phyloP scores from a whole-genome alignment of 2,329 filamentous ascomycete genomes.

The Volutella citrinella region DNA sequence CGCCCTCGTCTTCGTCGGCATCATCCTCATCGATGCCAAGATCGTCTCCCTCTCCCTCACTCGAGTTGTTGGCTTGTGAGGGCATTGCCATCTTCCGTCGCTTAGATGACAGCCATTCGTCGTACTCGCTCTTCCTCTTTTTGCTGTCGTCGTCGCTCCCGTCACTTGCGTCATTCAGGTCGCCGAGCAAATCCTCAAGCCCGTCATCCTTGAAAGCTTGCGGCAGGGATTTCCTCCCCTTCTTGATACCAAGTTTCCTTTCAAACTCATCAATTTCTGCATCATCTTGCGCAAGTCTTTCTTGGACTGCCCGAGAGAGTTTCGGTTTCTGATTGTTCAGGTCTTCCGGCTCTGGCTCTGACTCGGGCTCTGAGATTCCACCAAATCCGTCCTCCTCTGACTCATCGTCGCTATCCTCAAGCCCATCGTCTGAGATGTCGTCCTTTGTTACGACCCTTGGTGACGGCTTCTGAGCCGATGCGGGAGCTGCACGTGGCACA shows the following conservation, averaged over 20 bases:
- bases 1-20: conserved; percentile 21
- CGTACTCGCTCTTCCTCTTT: conserved; percentile 57
- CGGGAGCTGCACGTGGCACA: no score
- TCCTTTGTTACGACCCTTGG: background rate
- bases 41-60: conserved; percentile 23
- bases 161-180: conserved; percentile 43
- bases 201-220: conserved; percentile 80
- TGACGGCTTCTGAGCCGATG: background rate
- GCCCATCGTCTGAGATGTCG: background rate
- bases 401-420: conserved; percentile 17
- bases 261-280: conserved; percentile 85
- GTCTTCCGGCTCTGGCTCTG: conserved; percentile 5
- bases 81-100: conserved; percentile 43
- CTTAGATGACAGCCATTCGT: conserved; percentile 60
- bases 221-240: conserved; percentile 69
- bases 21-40: conserved; percentile 22
- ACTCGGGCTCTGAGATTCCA: no score
- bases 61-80: conserved; percentile 8
- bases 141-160: conserved; percentile 52
- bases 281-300: conserved; percentile 74
- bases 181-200: conserved; percentile 72
- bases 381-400: conserved; percentile 27
- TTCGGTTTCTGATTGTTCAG: conserved; percentile 26
- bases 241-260: conserved; percentile 78
- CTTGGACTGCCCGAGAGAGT: conserved; percentile 28